Percentiles rank a stretch among this genome's conserved stretches.
Evolutionary conservation across 2,329 filamentous ascomycete species (phyloP).

Genomic region (Beauveria sp.): DNA sequence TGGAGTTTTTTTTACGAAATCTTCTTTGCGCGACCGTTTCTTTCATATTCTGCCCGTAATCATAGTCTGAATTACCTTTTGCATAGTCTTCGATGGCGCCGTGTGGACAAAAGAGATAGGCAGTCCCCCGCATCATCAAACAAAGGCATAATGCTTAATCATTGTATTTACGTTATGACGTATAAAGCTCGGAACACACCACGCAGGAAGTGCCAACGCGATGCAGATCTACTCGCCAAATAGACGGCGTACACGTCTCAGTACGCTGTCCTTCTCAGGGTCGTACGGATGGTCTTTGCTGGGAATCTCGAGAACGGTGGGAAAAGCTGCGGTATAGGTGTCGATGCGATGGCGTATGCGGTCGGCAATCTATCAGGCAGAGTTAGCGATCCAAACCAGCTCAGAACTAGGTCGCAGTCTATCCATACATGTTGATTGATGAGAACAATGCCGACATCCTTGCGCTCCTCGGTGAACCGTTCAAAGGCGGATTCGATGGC

Average conservation of each 20-base stretch:
- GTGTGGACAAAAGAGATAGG: neutral
- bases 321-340: constrained; percentile 88
- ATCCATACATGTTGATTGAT: constrained; percentile 89
- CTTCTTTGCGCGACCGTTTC: constrained; percentile 12
- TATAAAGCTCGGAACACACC: neutral
- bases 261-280: constrained; percentile 95
- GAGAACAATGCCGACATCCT: constrained; percentile 92
- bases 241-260: constrained; percentile 69
- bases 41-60: constrained; percentile 12
- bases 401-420: no score
- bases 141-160: neutral
- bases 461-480: constrained; percentile 77
- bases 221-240: constrained; percentile 56
- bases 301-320: constrained; percentile 91
- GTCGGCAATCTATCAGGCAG: constrained; percentile 67
- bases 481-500: constrained; percentile 88
- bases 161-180: neutral
- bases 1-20: neutral
- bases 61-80: neutral
- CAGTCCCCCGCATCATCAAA: neutral
- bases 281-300: constrained; percentile 99
- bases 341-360: constrained; percentile 87
- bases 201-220: neutral
- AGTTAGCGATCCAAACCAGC: neutral
- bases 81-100: neutral